phyloP scores from a whole-genome alignment of 208 protist genomes.

The Leishmania arabica region DNA sequence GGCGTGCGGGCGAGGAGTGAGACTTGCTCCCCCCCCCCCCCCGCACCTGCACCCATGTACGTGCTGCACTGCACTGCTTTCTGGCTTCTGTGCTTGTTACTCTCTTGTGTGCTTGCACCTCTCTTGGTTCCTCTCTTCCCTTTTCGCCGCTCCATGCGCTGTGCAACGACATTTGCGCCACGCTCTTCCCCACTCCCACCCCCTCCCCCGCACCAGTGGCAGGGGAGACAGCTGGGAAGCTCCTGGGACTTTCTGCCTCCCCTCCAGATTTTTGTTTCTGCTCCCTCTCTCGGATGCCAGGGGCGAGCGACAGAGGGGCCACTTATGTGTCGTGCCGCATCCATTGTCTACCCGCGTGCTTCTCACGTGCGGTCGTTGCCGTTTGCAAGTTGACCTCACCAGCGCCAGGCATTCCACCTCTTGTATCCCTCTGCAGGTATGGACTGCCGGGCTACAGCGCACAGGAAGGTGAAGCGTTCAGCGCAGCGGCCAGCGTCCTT shows the following conservation, averaged over 20 bases:
- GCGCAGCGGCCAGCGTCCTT: conserved; percentile 11
- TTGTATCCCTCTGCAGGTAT: neutral
- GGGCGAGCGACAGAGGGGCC: neutral
- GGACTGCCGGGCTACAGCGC: conserved; percentile 7
- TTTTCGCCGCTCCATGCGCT: neutral
- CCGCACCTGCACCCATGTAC: neutral
- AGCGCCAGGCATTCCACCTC: neutral
- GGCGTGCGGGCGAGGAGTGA: neutral
- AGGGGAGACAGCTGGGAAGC: neutral
- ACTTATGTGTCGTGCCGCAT: conserved; percentile 7
- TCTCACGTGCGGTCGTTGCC: conserved; percentile 4
- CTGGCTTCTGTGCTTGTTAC: neutral
- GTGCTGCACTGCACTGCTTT: neutral
- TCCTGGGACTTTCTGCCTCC: neutral
- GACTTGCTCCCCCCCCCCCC: neutral
- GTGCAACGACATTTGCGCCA: neutral
- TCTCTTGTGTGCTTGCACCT: neutral
- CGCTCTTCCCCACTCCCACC: no score
- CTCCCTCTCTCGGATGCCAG: neutral
- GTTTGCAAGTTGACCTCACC: conserved; percentile 14
- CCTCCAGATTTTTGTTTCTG: neutral
- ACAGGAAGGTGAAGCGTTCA: neutral
- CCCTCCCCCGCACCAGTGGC: neutral
- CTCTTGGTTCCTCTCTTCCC: neutral
- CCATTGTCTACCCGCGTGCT: conserved; percentile 2